Evolutionary conservation across 2,329 filamentous ascomycete genomes (phyloP), one percentile per base, ranked within the genome.

Genomic region (Myrmaecium sp.): DNA sequence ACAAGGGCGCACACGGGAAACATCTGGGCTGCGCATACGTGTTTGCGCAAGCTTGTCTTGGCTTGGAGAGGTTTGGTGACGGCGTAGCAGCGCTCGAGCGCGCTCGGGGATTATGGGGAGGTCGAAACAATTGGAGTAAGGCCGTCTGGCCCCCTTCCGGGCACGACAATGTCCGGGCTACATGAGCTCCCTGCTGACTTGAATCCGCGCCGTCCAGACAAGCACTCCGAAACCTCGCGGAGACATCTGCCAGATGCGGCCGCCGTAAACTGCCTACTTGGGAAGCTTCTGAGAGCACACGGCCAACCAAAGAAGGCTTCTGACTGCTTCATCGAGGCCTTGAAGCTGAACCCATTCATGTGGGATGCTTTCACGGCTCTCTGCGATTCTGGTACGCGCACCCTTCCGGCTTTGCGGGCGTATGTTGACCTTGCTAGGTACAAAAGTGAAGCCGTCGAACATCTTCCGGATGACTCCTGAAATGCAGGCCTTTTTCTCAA

Each of bases 301-400:
- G 78, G 66, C 33, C 69, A 93, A 39, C 66, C 80, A 41, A 78
- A 78, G 43, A 83, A 80, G 51, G 84, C 89, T 5, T 72, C 86
- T 10, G 69, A 78, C 37, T 82, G 71, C 49, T 95, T 89, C 46
- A 82, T 92, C 38, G 82, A 91, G 33, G 72, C 84, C 5, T 58
- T 98, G 41, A 91, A 84, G 53, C 52, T 74, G 29, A 98, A 95
- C 43, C 84, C 89, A 2, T 86, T 95, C 52, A 89, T 93, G 69
- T 98, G 89, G 89, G 89, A 98, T 59, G 84, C 86, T 0, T 95
- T 95, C 42, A 73, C 75, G 13, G 76, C 71, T 10, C 64, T 98
- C 5, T 93, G 84, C 47, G 83, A 94, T 44, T 80, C 69, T 22
- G 71, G 69, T 57, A 49, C 41, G 51, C 37, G 24, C 7, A 30